Conservation (phyloP, 352 stramenopile species). For the Pythium apleroticum region DNA sequence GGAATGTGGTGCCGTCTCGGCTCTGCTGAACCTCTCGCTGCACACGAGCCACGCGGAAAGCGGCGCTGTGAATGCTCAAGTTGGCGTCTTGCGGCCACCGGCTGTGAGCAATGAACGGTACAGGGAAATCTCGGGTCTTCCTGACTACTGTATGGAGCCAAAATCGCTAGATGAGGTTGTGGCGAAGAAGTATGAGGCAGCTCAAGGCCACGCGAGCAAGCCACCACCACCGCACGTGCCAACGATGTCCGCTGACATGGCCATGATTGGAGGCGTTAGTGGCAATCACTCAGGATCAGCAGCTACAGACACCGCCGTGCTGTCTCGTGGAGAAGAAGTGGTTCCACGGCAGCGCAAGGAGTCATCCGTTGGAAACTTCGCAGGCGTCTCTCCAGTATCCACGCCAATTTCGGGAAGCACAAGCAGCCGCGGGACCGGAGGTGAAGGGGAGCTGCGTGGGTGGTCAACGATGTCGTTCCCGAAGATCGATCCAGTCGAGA, state of each 20-base stretch:
- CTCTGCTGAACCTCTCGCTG: constrained; percentile 53
- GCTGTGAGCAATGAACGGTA: constrained; percentile 44
- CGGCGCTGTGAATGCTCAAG: constrained; percentile 1
- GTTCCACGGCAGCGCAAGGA: constrained; percentile 9
- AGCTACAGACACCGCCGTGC: neutral
- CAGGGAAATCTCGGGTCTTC: constrained; percentile 42
- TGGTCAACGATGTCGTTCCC: constrained; percentile 27
- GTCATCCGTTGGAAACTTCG: constrained; percentile 19
- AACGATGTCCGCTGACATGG: constrained; percentile 37
- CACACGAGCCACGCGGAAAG: neutral
- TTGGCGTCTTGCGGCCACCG: constrained; percentile 38
- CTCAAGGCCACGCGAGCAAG: constrained; percentile 43
- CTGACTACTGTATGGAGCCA: constrained; percentile 29
- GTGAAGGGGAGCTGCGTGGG: constrained; percentile 17
- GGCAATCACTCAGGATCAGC: neutral
- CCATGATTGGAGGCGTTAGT: constrained; percentile 18
- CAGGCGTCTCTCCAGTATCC: constrained; percentile 8
- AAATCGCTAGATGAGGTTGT: constrained; percentile 18
- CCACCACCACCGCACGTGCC: constrained; percentile 55
- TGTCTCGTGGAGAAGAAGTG: constrained; percentile 8
- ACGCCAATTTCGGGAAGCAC: constrained; percentile 15
- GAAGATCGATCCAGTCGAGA: constrained; percentile 42
- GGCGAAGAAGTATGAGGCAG: constrained; percentile 51
- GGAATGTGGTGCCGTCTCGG: constrained; percentile 62
- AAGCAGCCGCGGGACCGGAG: neutral